phyloP scores from a whole-genome alignment of 305 asterid genomes.

The Fraxinus greggii region DNA sequence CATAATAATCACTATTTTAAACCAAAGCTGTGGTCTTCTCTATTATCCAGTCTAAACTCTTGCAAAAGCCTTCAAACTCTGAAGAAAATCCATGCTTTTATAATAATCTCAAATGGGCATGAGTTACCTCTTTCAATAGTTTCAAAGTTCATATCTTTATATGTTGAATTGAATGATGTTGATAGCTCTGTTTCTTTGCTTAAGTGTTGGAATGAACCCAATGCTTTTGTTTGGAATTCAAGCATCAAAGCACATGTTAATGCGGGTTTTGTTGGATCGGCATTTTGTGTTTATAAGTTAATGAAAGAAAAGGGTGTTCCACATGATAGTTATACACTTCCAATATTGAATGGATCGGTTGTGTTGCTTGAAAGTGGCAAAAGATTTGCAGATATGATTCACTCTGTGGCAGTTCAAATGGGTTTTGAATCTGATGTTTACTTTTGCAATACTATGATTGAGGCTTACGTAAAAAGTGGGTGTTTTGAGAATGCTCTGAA shows the following conservation, averaged over 20 bases:
- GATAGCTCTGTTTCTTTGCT: conserved; percentile 29
- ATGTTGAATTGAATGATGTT: conserved; percentile 29
- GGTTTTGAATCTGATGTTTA: conserved; percentile 42
- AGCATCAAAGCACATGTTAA: conserved; percentile 32
- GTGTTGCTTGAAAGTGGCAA: conserved; percentile 17
- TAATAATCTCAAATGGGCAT: conserved; percentile 30
- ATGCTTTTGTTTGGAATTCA: conserved; percentile 38
- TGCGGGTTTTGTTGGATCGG: conserved; percentile 30
- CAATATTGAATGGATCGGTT: conserved; percentile 31
- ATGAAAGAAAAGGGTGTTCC: conserved; percentile 40
- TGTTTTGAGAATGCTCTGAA: conserved; percentile 31
- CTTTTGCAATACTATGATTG: conserved; percentile 40
- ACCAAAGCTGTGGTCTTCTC: conserved; percentile 14
- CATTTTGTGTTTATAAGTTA: conserved; percentile 30
- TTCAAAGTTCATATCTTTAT: conserved; percentile 35
- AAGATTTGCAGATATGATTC: conserved; percentile 35
- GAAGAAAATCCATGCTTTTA: conserved; percentile 38
- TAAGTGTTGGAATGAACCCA: conserved; percentile 24
- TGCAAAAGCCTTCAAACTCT: conserved; percentile 33
- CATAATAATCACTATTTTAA: conserved; percentile 5
- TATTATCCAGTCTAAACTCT: conserved; percentile 24
- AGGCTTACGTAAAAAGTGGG: conserved; percentile 20
- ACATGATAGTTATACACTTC: conserved; percentile 50
- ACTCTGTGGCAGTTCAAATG: conserved; percentile 35
- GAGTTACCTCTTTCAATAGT: conserved; percentile 7